A percentile compares a stretch with the other conserved stretches of the same genome.
phyloP scores from a whole-genome alignment of 345 rosid species.

The Excoecaria agallocha region DNA sequence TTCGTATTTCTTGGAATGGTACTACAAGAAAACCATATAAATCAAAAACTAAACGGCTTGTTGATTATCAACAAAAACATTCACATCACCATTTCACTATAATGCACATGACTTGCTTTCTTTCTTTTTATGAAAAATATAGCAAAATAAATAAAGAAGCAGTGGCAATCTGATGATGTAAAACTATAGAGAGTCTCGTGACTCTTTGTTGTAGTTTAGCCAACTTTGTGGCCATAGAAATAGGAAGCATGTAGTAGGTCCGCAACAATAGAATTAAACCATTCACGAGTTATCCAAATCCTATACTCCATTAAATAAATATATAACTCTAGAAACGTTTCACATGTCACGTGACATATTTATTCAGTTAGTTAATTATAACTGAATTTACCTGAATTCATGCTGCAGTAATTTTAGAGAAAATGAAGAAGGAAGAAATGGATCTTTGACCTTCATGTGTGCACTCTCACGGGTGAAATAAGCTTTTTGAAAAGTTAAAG shows the following conservation, averaged over 20 bases:
- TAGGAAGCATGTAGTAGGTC: constrained; percentile 25
- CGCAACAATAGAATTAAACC: constrained; percentile 38
- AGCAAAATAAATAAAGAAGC: not conserved
- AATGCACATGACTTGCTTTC: not conserved
- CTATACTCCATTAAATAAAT: not conserved
- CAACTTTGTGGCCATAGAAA: constrained; percentile 43
- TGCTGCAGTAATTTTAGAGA: too few relatives aligned
- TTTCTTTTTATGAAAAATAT: not conserved
- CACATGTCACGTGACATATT: too few relatives aligned
- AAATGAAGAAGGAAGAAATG: not conserved
- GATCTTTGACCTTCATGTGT: constrained; percentile 29
- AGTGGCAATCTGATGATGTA: constrained; percentile 13
- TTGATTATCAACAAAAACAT: too few relatives aligned
- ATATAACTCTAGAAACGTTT: not conserved
- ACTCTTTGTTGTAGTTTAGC: constrained; percentile 67
- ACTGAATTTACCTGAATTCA: too few relatives aligned
- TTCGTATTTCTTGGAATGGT: too few relatives aligned
- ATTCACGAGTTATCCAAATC: constrained; percentile 45
- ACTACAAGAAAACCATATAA: too few relatives aligned
- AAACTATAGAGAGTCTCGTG: constrained; percentile 52
- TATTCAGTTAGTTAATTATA: not conserved
- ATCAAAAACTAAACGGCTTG: too few relatives aligned
- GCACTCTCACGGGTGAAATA: constrained; percentile 39
- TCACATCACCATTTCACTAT: constrained; percentile 1
- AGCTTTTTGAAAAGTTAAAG: not conserved